Conservation (phyloP, 192 early-diverging fungal genomes). For the Coemansia sp. region DNA sequence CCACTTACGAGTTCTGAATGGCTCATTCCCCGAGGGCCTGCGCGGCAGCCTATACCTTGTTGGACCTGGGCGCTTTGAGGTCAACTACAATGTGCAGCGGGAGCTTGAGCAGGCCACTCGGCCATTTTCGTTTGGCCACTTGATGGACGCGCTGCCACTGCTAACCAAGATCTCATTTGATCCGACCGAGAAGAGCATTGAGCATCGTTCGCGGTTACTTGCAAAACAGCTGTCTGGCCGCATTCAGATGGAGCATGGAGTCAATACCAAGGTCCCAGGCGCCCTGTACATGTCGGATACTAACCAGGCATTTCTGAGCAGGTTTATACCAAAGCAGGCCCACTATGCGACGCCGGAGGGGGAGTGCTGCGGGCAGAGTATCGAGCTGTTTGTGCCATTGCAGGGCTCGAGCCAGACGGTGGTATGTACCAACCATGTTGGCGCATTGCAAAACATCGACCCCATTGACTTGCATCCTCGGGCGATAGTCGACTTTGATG, state of each 20-base stretch:
- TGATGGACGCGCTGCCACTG: conserved; percentile 71
- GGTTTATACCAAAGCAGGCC: conserved; percentile 59
- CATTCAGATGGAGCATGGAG: conserved; percentile 70
- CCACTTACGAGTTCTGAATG: conserved; percentile 53
- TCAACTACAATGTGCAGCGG: conserved; percentile 62
- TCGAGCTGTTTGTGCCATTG: conserved; percentile 56
- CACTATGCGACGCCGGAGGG: conserved; percentile 58
- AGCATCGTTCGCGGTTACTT: conserved; percentile 59
- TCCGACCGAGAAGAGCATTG: conserved; percentile 55
- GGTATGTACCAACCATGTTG: conserved; percentile 67
- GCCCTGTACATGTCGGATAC: conserved; percentile 64
- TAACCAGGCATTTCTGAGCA: conserved; percentile 67
- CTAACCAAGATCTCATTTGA: conserved; percentile 68
- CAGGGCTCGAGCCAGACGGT: conserved; percentile 63
- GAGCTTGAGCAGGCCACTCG: conserved; percentile 65
- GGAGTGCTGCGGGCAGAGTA: conserved; percentile 65
- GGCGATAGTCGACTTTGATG: conserved; percentile 59
- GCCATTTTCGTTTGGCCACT: conserved; percentile 64
- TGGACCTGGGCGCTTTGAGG: conserved; percentile 65
- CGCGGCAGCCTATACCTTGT: conserved; percentile 64
- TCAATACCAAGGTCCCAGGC: conserved; percentile 62
- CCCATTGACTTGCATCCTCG: conserved; percentile 62
- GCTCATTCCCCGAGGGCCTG: conserved; percentile 63
- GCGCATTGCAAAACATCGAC: conserved; percentile 67
- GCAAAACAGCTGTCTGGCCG: conserved; percentile 61